Evolutionary conservation across 2,329 filamentous ascomycete species (phyloP).

Genomic region (Cadophora luteo-olivacea): DNA sequence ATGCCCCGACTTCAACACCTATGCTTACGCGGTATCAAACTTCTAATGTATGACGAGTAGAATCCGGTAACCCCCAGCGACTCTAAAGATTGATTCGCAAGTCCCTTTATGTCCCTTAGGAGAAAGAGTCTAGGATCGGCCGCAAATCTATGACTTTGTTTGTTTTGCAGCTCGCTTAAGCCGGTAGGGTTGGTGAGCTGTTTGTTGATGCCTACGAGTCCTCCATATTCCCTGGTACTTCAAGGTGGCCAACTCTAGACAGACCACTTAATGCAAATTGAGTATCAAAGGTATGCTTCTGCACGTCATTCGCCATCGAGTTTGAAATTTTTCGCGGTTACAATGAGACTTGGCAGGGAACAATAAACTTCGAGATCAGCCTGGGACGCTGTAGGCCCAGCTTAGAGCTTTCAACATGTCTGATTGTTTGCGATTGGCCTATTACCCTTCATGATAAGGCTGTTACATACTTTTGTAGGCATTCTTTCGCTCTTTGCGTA

Average conservation of each 20-base stretch:
- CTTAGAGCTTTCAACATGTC: no score
- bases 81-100: neutral
- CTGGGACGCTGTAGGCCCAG: no score
- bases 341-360: neutral
- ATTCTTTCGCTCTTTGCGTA: constrained; percentile 59
- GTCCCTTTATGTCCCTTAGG: neutral
- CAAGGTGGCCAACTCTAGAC: neutral
- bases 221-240: neutral
- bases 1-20: neutral
- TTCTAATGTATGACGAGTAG: neutral
- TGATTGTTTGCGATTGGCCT: constrained; percentile 55
- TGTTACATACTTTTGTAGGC: constrained; percentile 58
- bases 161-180: constrained; percentile 2
- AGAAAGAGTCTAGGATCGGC: constrained; percentile 9
- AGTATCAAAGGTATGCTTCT: neutral
- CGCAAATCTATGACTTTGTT: neutral
- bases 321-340: no score
- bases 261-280: neutral
- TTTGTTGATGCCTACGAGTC: constrained; percentile 11
- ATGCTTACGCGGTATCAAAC: neutral
- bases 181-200: neutral
- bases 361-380: neutral
- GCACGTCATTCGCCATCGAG: neutral
- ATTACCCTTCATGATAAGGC: constrained; percentile 55
- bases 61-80: neutral